Evolutionary conservation across 1,284 basidiomycete genomes (phyloP), one percentile per base, ranked within the genome.

Genomic region (Sparassis latifolia): DNA sequence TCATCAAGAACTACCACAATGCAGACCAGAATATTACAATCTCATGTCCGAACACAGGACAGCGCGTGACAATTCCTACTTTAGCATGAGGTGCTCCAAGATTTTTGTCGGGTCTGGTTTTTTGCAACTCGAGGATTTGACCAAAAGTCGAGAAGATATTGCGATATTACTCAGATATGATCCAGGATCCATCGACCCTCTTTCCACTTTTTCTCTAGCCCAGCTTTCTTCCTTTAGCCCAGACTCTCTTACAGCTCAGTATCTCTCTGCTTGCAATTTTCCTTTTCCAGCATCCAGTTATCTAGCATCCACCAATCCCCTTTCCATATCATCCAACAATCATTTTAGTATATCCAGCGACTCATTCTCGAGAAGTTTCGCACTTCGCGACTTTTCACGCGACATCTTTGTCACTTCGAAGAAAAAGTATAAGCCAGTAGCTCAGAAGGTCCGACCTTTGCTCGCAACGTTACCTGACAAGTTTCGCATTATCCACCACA

Each of bases 391-490:
- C 20, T 20, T 20, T 20, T 20, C 20, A 20, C 20, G 20, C 20
- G 10, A n/a, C 40, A 33, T 30, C 4, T 47, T 42, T 37, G 10
- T 46, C n/a, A 28, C 48, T 32, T 32, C 33, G 2, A 54, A 53
- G 38, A 64, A 64, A 40, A 68, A 69, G 55, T 71, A 72, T 57
- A 71, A 71, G 50, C 67, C 65, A 2, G 68, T 71, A 2, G 63
- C 61, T 0, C 42, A 50, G n/a, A 66, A 66, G 48, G 54, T 63
- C 6, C 41, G 53, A 28, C 66, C 69, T 0, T 53, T 70, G 0
- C 48, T 55, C 2, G 53, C 53, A 1, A 48, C 51, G 1, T 40
- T 65, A 6, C 66, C 48, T 0, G 59, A 66, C 3, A 47, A 67
- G 31, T 72, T 65, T 38, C 49, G 65, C 20, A 66, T 70, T 9